A percentile compares a stretch with the other conserved stretches of the same genome.
phyloP scores from a whole-genome alignment of 2,329 filamentous ascomycete genomes.

The Fusarium succisae region DNA sequence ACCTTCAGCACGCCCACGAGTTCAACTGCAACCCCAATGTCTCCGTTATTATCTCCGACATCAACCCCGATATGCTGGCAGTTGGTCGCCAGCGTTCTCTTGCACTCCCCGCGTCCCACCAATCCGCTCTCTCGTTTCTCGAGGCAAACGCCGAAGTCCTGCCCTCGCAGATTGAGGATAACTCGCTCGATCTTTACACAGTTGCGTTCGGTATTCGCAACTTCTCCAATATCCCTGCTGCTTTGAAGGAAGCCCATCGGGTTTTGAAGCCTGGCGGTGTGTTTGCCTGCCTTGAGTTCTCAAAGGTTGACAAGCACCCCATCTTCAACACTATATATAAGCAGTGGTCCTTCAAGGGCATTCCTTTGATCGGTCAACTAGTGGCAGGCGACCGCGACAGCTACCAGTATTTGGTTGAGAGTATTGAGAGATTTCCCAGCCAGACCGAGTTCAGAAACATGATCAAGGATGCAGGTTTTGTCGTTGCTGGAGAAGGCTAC shows the following conservation, averaged over 20 bases:
- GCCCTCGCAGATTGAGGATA: slow-evolving; percentile 66
- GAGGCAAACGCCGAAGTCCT: slow-evolving; percentile 91
- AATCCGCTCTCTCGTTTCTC: slow-evolving; percentile 74
- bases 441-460: slow-evolving; percentile 86
- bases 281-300: slow-evolving; percentile 97
- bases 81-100: slow-evolving; percentile 85
- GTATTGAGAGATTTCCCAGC: slow-evolving; percentile 90
- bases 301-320: slow-evolving; percentile 78
- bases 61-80: slow-evolving; percentile 93
- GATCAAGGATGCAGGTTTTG: slow-evolving; percentile 86
- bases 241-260: slow-evolving; percentile 83
- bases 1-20: slow-evolving; percentile 88
- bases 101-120: slow-evolving; percentile 63
- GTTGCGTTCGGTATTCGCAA: slow-evolving; percentile 98
- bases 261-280: slow-evolving; percentile 94
- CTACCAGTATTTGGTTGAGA: slow-evolving; percentile 98
- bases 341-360: slow-evolving; percentile 93
- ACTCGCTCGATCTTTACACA: slow-evolving; percentile 92
- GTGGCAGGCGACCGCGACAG: slow-evolving; percentile 94
- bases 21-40: slow-evolving; percentile 79
- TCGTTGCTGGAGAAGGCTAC: slow-evolving; percentile 82
- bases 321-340: slow-evolving; percentile 90
- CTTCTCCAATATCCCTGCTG: slow-evolving; percentile 90
- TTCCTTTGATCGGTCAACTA: slow-evolving; percentile 93
- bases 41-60: slow-evolving; percentile 91